phyloP scores from a whole-genome alignment of 1,284 basidiomycete genomes.

The Naganishia cerealis region DNA sequence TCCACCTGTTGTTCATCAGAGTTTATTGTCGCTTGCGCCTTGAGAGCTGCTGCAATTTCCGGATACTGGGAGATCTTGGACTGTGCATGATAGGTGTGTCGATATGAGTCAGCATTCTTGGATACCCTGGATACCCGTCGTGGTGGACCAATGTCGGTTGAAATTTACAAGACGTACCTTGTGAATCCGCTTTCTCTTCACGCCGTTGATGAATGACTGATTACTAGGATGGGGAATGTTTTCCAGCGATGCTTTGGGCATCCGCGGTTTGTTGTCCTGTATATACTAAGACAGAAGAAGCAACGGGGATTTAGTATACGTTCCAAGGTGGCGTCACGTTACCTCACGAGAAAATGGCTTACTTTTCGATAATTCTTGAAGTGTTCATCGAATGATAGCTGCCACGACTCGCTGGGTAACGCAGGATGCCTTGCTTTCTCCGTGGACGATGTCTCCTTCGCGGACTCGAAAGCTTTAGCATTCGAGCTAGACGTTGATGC shows the following conservation, averaged over 20 bases:
- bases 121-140: neutral
- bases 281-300: constrained; percentile 27
- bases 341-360: constrained; percentile 12
- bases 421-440: constrained; percentile 36
- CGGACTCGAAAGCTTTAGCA: neutral
- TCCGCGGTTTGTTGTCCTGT: constrained; percentile 35
- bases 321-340: no score
- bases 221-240: constrained; percentile 29
- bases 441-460: neutral
- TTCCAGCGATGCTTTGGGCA: constrained; percentile 36
- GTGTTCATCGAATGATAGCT: constrained; percentile 41
- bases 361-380: constrained; percentile 42
- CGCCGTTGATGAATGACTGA: constrained; percentile 34
- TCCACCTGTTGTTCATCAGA: constrained; percentile 30
- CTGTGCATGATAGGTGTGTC: neutral
- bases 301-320: neutral
- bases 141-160: neutral
- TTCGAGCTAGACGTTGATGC: neutral
- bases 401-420: constrained; percentile 44
- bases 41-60: constrained; percentile 11
- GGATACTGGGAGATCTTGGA: constrained; percentile 17
- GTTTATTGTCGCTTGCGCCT: neutral
- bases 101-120: neutral
- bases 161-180: constrained; percentile 9
- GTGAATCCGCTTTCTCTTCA: constrained; percentile 29